Percentiles rank a stretch among this genome's conserved stretches.
Conservation (phyloP, 78 protist species). For the Cyanophora paradoxa region DNA sequence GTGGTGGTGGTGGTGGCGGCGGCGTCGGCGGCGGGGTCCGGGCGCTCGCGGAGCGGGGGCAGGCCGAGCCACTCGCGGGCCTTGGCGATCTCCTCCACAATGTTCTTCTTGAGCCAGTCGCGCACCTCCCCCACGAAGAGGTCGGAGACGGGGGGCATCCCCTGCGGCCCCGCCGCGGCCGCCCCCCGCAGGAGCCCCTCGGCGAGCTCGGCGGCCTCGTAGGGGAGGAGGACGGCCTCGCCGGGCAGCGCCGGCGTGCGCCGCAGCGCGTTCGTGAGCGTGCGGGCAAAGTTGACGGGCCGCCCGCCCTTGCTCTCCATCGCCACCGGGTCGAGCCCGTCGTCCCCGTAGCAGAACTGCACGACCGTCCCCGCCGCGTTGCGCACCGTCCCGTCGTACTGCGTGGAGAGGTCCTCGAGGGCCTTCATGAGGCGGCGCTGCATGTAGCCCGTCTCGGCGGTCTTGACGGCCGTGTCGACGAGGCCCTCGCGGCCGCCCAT, state of each 20-base stretch:
- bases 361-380: constrained; percentile 64
- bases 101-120: neutral
- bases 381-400: constrained; percentile 91
- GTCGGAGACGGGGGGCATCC: neutral
- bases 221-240: neutral
- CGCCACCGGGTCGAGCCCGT: constrained; percentile 82
- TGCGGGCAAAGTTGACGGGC: constrained; percentile 14
- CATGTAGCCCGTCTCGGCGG: constrained; percentile 98
- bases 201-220: neutral
- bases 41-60: neutral
- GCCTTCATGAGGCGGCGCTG: constrained; percentile 84
- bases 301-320: constrained; percentile 25
- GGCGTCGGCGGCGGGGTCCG: too few relatives aligned
- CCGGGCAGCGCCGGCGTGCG: neutral
- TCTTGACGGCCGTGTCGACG: constrained; percentile 98
- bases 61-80: neutral
- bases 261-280: neutral
- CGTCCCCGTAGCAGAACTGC: constrained; percentile 96
- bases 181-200: neutral
- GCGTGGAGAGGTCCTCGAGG: constrained; percentile 86
- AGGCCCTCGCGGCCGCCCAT: constrained; percentile 98
- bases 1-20: too few relatives aligned
- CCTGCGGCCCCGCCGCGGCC: neutral
- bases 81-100: neutral
- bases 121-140: neutral